Conservation (phyloP, 2,329 filamentous ascomycete species). For the Talaromyces funiculosus region DNA sequence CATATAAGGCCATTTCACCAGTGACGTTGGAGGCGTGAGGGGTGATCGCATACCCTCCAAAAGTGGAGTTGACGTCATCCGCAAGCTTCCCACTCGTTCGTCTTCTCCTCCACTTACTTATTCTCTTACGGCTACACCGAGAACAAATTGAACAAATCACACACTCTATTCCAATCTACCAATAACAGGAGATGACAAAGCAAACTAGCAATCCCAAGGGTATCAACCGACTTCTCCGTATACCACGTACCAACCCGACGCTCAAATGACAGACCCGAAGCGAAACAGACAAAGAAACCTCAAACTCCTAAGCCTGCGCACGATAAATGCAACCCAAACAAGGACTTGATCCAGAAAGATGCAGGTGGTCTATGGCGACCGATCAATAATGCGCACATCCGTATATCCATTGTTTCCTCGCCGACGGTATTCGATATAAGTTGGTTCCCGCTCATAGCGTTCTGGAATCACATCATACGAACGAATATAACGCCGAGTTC, state of each 20-base stretch:
- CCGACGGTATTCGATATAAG: slow-evolving; percentile 7
- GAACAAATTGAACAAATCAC: background rate
- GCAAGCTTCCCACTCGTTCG: background rate
- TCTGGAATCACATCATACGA: slow-evolving; percentile 6
- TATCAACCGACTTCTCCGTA: background rate
- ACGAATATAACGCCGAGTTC: slow-evolving; percentile 8
- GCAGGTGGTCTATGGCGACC: background rate
- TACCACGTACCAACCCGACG: background rate
- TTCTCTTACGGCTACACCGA: background rate
- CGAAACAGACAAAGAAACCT: background rate
- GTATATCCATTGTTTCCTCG: background rate
- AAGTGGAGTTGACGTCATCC: slow-evolving; percentile 10
- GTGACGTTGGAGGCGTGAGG: slow-evolving; percentile 10
- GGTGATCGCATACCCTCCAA: background rate
- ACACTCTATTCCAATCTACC: background rate
- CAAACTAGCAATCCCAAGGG: background rate
- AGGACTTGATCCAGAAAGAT: background rate
- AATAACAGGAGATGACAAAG: background rate
- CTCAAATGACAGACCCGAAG: background rate
- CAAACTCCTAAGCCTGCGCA: background rate
- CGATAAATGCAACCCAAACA: background rate
- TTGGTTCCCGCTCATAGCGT: background rate
- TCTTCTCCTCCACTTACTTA: background rate
- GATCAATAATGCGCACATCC: background rate
- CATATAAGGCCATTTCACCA: no score